These are phyloP conservation scores for Fusarium napiforme DNA, from an alignment of 2,329 filamentous ascomycete genomes.

Conservation along the genomic window DNA sequence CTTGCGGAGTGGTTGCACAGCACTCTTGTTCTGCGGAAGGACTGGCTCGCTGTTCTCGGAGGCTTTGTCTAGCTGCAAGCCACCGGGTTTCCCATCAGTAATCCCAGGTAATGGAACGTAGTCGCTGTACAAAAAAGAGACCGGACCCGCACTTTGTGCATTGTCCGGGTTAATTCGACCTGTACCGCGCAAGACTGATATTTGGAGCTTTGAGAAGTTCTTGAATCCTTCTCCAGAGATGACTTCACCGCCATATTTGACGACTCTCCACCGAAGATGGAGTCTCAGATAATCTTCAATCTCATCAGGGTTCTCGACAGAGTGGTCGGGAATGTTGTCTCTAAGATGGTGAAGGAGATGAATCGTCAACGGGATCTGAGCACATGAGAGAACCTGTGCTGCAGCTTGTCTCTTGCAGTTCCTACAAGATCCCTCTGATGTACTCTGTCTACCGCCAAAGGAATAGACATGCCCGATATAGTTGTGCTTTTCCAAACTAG, in stretches of 20 bases:
- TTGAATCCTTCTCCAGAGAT: neutral
- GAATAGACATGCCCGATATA: neutral
- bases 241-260: neutral
- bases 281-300: neutral
- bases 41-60: neutral
- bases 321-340: neutral
- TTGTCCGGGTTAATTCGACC: neutral
- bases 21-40: fast-evolving
- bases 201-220: neutral
- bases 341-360: neutral
- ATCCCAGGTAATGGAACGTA: fast-evolving
- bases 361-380: neutral
- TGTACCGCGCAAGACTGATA: neutral
- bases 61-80: neutral
- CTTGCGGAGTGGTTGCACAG: neutral
- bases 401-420: neutral
- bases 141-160: fast-evolving
- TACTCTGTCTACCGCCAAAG: neutral
- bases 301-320: fast-evolving
- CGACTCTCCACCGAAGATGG: neutral
- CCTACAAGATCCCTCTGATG: neutral
- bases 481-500: neutral
- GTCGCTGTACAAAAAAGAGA: neutral
- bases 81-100: neutral
- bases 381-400: neutral